These are phyloP conservation scores for Cryphonectria parasitica DNA, from an alignment of 2,329 filamentous ascomycete genomes.

Conservation along the genomic window DNA sequence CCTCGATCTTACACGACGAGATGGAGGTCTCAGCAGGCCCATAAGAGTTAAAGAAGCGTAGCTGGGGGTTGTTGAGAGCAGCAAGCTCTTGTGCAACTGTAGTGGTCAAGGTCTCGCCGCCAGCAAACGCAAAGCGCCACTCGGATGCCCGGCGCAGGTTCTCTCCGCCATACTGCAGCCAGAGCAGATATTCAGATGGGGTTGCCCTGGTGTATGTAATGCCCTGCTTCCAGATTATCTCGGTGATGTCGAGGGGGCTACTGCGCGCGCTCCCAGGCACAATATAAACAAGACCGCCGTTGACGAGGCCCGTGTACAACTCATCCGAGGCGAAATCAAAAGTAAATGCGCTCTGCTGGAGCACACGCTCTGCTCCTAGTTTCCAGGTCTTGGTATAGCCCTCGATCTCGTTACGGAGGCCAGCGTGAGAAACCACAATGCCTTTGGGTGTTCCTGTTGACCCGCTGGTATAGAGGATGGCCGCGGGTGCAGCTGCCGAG, in stretches of 20 bases:
- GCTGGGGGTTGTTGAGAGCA: background rate
- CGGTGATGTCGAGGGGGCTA: conserved; percentile 39
- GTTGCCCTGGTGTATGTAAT: conserved; percentile 43
- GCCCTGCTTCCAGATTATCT: conserved; percentile 38
- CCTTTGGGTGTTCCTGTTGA: conserved; percentile 47
- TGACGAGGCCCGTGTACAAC: conserved; percentile 35
- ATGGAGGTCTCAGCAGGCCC: conserved; percentile 17
- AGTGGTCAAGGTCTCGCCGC: conserved; percentile 36
- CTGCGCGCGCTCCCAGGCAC: conserved; percentile 34
- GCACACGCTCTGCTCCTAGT: conserved; percentile 32
- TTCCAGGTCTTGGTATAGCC: conserved; percentile 29
- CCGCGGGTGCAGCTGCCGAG: conserved; percentile 20
- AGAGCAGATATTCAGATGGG: conserved; percentile 43
- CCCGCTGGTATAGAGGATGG: conserved; percentile 42
- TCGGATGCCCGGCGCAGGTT: conserved; percentile 17
- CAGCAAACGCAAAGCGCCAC: conserved; percentile 36
- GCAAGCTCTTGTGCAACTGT: background rate
- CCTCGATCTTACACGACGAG: conserved; percentile 12
- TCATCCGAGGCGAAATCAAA: conserved; percentile 46
- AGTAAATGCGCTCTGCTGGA: conserved; percentile 42
- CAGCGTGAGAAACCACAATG: conserved; percentile 40
- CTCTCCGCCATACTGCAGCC: conserved; percentile 30
- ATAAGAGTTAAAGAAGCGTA: conserved; percentile 19
- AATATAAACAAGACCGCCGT: conserved; percentile 38
- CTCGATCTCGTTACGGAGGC: conserved; percentile 38